Evolutionary conservation across 2,329 filamentous ascomycete species (phyloP), one percentile per base, ranked within the genome.

Genomic region (Diaporthe sp.): DNA sequence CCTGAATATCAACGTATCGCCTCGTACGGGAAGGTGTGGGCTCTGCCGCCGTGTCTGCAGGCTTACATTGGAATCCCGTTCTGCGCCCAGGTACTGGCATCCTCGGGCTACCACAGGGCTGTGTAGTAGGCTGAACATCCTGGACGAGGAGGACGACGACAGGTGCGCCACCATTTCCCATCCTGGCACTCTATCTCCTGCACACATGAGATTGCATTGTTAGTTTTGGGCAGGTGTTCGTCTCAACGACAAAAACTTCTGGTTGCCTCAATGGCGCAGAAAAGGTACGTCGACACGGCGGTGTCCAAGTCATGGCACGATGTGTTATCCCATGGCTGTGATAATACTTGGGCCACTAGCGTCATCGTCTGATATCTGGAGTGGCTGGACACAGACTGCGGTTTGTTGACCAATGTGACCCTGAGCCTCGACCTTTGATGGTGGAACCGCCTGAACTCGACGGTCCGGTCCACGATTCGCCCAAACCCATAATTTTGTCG

Each of bases 1-100:
- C 75, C 75, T 76, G 75, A 76, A 55, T 76, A 76, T 76, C 75
- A 76, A 49, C 57, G 42, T 51, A 42, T 61, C 15, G 60, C 57
- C 57, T 28, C 25, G 68, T 42, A 46, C 68, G 55, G 71, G 37
- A 22, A 46, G 49, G 19, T 17, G 71, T 55, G 71, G 49, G 25
- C 71, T 73, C 25, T 42, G 37, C 49, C 19, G 42, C 53, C 28
- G 46, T 42, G 57, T 37, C 31, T 68, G 65, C 46, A 53, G 4
- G 65, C 28, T 42, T 4, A 42, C 34, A 19, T 42, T 42, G 49
- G 37, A 37, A 22, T 53, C n/a, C 49, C 49, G 19, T 17, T 19
- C 22, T 49, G 22, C n/a, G 34, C 17, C 65, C 37, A 10, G 49
- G 49, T 28, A 28, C 65, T n/a, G 51, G 65, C 34, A 28, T 55